Conservation (phyloP, 768 basidiomycete species). For the Boletus pseudo-olivaceus region DNA sequence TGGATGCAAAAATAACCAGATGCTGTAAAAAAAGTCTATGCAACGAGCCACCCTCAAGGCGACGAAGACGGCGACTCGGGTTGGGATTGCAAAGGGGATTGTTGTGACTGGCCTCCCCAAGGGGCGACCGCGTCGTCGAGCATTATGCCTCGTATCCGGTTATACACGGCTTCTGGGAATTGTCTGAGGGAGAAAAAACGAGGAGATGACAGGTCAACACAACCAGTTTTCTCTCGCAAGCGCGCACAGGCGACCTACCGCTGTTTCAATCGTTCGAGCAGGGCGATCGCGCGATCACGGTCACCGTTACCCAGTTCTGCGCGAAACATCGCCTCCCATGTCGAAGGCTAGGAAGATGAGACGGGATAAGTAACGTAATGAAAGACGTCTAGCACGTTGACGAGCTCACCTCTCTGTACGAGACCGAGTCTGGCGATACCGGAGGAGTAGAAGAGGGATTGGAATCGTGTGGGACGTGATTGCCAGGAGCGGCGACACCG, state of each 20-base stretch:
- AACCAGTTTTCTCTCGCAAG: too few relatives aligned
- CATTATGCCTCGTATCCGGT: slow-evolving; percentile 77
- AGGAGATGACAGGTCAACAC: background rate
- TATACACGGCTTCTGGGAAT: slow-evolving; percentile 76
- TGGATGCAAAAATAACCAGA: background rate
- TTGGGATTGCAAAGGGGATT: slow-evolving; percentile 9
- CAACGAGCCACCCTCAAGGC: background rate
- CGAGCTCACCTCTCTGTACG: slow-evolving; percentile 30
- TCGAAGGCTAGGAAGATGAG: slow-evolving; percentile 58
- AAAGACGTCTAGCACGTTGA: background rate
- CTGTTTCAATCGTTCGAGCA: slow-evolving; percentile 69
- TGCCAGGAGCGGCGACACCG: slow-evolving; percentile 85
- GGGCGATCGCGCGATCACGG: slow-evolving; percentile 59
- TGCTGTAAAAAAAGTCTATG: background rate
- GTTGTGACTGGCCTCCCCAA: slow-evolving; percentile 25
- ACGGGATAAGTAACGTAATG: background rate
- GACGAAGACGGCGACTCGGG: background rate
- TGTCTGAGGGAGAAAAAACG: slow-evolving; percentile 38
- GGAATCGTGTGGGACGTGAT: slow-evolving; percentile 71
- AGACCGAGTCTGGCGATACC: slow-evolving; percentile 40
- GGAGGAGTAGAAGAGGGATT: slow-evolving; percentile 28
- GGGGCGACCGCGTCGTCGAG: slow-evolving; percentile 61
- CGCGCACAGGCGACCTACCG: slow-evolving; percentile 41
- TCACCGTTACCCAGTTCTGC: slow-evolving; percentile 82
- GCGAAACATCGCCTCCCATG: slow-evolving; percentile 94